A percentile compares a stretch with the other conserved stretches of the same genome.
Conservation (phyloP, 495 filamentous ascomycete genomes). For the Hypoxylon cercidicola region DNA sequence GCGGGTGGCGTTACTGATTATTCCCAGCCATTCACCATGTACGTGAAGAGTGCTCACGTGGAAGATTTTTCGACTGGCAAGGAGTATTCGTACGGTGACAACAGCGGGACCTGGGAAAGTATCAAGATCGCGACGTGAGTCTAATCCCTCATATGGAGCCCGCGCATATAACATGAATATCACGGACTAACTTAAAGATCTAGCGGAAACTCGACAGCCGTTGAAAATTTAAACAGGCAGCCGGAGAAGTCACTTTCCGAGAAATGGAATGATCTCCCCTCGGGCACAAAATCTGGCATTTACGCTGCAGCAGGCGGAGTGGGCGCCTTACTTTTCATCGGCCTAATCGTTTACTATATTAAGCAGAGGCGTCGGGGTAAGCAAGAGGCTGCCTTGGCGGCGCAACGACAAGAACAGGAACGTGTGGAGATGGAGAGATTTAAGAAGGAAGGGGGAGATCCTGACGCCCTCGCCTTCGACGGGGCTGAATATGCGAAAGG, state of each 20-base stretch:
- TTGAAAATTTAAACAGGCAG: conserved; percentile 52
- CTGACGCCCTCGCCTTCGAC: conserved; percentile 53
- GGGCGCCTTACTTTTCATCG: conserved; percentile 57
- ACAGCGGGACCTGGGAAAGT: conserved; percentile 72
- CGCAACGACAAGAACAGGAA: conserved; percentile 66
- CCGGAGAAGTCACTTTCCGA: conserved; percentile 61
- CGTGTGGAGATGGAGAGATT: conserved; percentile 71
- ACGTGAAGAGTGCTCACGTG: conserved; percentile 71
- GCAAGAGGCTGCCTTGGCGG: conserved; percentile 67
- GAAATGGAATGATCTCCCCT: conserved; percentile 67
- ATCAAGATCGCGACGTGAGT: conserved; percentile 74
- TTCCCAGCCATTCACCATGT: conserved; percentile 78
- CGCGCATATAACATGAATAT: background rate
- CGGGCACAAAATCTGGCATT: conserved; percentile 67
- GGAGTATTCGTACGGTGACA: conserved; percentile 75
- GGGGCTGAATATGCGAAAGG: conserved; percentile 53
- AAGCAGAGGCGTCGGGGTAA: conserved; percentile 73
- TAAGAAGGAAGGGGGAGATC: conserved; percentile 56
- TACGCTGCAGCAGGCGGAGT: conserved; percentile 65
- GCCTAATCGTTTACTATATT: conserved; percentile 69
- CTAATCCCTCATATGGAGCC: background rate
- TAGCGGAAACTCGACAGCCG: conserved; percentile 72
- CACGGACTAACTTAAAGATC: conserved; percentile 24
- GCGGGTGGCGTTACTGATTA: conserved; percentile 83
- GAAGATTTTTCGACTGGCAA: conserved; percentile 75